Evolutionary conservation across 768 basidiomycete genomes (phyloP), one percentile per base, ranked within the genome.

Genomic region (Trametes cingulata): DNA sequence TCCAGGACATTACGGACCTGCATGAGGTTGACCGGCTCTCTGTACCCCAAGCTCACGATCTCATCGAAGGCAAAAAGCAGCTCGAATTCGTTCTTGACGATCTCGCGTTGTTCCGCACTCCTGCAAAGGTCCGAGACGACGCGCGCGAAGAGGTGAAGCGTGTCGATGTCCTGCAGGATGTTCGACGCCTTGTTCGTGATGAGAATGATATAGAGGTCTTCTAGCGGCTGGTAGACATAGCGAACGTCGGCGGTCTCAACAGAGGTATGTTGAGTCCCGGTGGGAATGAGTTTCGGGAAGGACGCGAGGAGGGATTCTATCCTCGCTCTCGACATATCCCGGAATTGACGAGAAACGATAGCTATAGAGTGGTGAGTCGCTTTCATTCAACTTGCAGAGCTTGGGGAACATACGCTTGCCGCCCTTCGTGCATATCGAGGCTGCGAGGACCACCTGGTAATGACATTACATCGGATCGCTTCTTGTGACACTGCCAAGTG

Each of bases 181-280:
- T 99, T 99, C n/a, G 92, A 94, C 8, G 93, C 92, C 74, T 97
- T 98, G 78, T 98, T 98, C 55, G 96, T 98, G 76, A 98, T 95
- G 64, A 98, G 82, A 65, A 98, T 82, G 61, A 98, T 96, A 76
- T 98, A 98, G 24, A 98, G 85, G 72, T 98, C 94, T 74, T 97
- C 95, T 46, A 98, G 83, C 0, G 95, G 94, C 69, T 97, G 95
- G 74, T 96, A 98, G 62, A 98, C 95, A 71, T 94, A 98, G 67
- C 95, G 90, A 51, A 96, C 95, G 74, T 99, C 94, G 39, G 90
- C 75, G 0, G 93, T 97, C 80, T 93, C 95, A 67, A 96, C 90
- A n/a, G 93, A 92, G 3, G 95, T 97, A 72, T 98, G 95, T 74
- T 97, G 95, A 24, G 88, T 93, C 69, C 92, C 93, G 53, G 91